phyloP scores from a whole-genome alignment of 2,329 filamentous ascomycete species.

The Simplicillium sp. region DNA sequence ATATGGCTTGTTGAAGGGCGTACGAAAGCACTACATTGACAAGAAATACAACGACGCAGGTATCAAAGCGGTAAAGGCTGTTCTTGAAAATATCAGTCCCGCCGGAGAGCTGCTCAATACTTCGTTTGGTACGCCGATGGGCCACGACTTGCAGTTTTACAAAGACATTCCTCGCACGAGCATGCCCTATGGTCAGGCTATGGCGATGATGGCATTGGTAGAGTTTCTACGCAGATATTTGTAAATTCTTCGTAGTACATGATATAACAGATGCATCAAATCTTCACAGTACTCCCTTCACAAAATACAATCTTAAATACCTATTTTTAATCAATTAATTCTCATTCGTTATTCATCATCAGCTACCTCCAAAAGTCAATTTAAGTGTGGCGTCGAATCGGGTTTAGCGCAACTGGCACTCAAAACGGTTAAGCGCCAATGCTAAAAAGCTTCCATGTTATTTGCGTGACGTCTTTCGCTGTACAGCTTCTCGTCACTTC shows the following conservation, averaged over 20 bases:
- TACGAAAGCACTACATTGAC: slow-evolving; percentile 59
- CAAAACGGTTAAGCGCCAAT: too few species aligned
- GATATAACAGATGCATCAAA: too few species aligned
- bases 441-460: too few species aligned
- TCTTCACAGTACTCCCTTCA: too few species aligned
- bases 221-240: slow-evolving; percentile 53
- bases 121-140: slow-evolving; percentile 75
- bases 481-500: too few species aligned
- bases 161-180: slow-evolving; percentile 66
- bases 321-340: too few species aligned
- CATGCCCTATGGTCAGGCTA: slow-evolving; percentile 79
- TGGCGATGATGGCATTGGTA: slow-evolving; percentile 74
- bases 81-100: slow-evolving; percentile 54
- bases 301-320: too few species aligned
- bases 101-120: slow-evolving; percentile 64
- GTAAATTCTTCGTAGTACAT: slow-evolving; percentile 5
- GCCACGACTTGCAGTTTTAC: slow-evolving; percentile 63
- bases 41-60: slow-evolving; percentile 52
- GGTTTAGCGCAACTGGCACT: too few species aligned
- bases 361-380: too few species aligned
- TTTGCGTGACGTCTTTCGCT: too few species aligned
- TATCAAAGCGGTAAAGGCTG: slow-evolving; percentile 55
- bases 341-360: too few species aligned
- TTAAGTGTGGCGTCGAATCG: too few species aligned
- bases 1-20: slow-evolving; percentile 67